phyloP scores from a whole-genome alignment of 1,139 yeast genomes.

The Scheffersomyces quercinus region DNA sequence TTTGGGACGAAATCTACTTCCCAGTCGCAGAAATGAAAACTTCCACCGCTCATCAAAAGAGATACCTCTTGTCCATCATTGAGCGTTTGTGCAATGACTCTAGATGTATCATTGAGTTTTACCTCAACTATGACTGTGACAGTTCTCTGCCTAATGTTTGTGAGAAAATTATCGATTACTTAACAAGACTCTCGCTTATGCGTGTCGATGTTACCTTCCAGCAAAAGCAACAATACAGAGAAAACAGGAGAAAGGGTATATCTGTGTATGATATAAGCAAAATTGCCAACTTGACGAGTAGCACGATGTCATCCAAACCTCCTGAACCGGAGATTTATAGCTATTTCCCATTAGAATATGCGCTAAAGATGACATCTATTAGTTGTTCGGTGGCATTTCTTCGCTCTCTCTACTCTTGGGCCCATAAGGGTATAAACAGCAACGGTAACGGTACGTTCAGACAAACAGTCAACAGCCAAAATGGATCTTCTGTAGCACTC shows the following conservation, averaged over 20 bases:
- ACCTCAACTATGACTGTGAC: constrained; percentile 94
- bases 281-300: constrained; percentile 74
- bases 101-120: constrained; percentile 85
- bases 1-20: constrained; percentile 88
- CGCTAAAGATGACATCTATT: constrained; percentile 78
- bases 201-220: constrained; percentile 71
- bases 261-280: constrained; percentile 75
- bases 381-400: constrained; percentile 81
- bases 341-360: constrained; percentile 74
- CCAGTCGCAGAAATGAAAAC: constrained; percentile 92
- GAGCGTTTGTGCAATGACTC: constrained; percentile 87
- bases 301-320: constrained; percentile 60
- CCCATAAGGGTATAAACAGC: constrained; percentile 64
- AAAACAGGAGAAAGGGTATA: constrained; percentile 57
- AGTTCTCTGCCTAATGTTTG: constrained; percentile 79
- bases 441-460: constrained; percentile 4
- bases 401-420: constrained; percentile 83
- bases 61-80: constrained; percentile 76
- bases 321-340: constrained; percentile 59
- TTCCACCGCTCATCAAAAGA: constrained; percentile 88
- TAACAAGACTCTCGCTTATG: constrained; percentile 71
- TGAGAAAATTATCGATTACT: constrained; percentile 75
- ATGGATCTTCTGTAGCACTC: constrained; percentile 20
- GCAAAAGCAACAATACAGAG: constrained; percentile 68
- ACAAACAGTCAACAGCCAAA: constrained; percentile 6